phyloP scores from a whole-genome alignment of 1,284 basidiomycete species.

The Ustilago tritici region DNA sequence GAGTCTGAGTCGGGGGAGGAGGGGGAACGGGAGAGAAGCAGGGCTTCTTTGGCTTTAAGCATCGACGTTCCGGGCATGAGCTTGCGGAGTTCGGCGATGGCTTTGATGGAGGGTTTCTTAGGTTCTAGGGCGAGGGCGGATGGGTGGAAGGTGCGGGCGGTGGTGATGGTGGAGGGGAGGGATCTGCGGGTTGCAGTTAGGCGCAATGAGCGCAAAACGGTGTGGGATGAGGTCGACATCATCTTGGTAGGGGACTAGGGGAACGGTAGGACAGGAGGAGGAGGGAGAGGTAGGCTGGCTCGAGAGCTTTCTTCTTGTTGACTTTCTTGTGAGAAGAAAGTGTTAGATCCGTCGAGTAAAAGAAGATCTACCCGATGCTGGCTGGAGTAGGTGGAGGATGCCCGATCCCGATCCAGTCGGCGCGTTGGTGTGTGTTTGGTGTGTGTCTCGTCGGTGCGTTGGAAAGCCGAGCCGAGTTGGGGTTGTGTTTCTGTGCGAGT shows the following conservation, averaged over 20 bases:
- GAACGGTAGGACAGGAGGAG: not conserved
- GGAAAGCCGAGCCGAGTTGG: no score
- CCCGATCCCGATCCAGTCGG: no score
- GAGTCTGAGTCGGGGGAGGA: slow-evolving; percentile 75
- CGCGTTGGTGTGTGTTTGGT: no score
- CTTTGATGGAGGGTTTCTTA: slow-evolving; percentile 74
- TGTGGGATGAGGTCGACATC: slow-evolving; percentile 7
- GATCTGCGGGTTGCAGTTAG: not conserved
- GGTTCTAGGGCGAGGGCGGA: slow-evolving; percentile 22
- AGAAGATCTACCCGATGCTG: no score
- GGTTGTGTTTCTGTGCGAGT: no score
- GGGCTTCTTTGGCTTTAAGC: slow-evolving; percentile 87
- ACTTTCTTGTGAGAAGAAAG: no score
- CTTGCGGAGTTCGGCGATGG: slow-evolving; percentile 87
- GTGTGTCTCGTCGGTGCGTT: no score
- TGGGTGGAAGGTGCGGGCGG: slow-evolving; percentile 13
- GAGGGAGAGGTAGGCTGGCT: not conserved
- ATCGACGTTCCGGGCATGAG: slow-evolving; percentile 79
- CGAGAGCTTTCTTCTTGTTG: no score
- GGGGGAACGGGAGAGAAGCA: slow-evolving; percentile 73
- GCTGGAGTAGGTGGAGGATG: no score
- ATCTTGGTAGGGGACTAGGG: not conserved
- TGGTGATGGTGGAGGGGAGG: not conserved
- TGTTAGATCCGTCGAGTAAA: no score
- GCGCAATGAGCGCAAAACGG: slow-evolving; percentile 14